Evolutionary conservation across 2,329 filamentous ascomycete species (phyloP).

Genomic region (Fonsecaea pedrosoi): DNA sequence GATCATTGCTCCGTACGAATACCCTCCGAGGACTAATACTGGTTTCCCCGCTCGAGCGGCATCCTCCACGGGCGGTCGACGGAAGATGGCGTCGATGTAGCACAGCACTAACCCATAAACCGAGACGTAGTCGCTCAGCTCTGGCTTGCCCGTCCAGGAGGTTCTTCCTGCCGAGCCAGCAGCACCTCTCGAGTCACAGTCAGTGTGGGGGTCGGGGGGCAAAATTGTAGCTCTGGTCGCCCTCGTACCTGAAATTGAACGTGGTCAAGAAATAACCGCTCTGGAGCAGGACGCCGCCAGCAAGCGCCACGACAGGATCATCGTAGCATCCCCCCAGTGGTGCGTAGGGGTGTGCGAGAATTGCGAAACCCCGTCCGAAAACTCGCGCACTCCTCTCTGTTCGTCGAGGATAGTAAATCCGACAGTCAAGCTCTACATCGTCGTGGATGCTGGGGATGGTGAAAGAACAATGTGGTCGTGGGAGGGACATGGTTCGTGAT

Average conservation of each 20-base stretch:
- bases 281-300: constrained; percentile 69
- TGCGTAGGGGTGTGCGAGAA: constrained; percentile 90
- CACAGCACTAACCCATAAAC: constrained; percentile 76
- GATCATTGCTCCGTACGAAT: constrained; percentile 89
- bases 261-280: constrained; percentile 78
- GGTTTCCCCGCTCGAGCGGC: constrained; percentile 37
- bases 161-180: constrained; percentile 76
- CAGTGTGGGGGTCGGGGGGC: constrained; percentile 4
- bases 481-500: constrained; percentile 42
- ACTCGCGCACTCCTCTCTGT: constrained; percentile 34
- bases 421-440: constrained; percentile 75
- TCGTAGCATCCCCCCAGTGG: constrained; percentile 85
- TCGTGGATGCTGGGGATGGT: constrained; percentile 86
- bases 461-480: constrained; percentile 61
- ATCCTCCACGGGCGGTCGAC: constrained; percentile 19
- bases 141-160: constrained; percentile 84
- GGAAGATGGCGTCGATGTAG: constrained; percentile 34
- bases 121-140: constrained; percentile 81
- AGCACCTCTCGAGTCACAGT: constrained; percentile 68
- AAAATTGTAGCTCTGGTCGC: neutral
- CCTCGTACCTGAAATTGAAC: constrained; percentile 83
- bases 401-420: constrained; percentile 74
- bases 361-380: constrained; percentile 56
- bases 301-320: constrained; percentile 75
- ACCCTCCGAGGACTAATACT: constrained; percentile 72